phyloP scores from a whole-genome alignment of 2,329 filamentous ascomycete species.

The Nemania diffusa region DNA sequence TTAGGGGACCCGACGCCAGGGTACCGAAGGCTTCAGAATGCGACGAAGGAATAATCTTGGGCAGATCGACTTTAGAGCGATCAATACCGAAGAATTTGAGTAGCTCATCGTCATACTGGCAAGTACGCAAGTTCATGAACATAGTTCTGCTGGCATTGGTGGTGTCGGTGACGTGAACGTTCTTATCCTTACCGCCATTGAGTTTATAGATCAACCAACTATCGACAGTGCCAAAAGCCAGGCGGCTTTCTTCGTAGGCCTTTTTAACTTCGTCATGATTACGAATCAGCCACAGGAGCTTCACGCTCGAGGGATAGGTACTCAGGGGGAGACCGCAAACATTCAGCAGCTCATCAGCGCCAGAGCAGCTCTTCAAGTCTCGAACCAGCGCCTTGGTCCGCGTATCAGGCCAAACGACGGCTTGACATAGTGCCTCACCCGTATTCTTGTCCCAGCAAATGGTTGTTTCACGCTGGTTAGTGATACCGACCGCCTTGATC shows the following conservation, averaged over 20 bases:
- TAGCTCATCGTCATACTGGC: conserved; percentile 81
- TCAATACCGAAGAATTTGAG: conserved; percentile 82
- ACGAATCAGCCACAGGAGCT: conserved; percentile 83
- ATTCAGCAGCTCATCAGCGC: conserved; percentile 74
- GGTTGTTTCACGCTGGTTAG: conserved; percentile 90
- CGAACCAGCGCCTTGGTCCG: conserved; percentile 77
- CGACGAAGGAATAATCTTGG: conserved; percentile 86
- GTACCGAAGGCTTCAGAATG: conserved; percentile 77
- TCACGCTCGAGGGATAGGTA: conserved; percentile 88
- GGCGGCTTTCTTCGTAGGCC: conserved; percentile 78
- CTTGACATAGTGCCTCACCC: conserved; percentile 83
- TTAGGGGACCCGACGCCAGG: conserved; percentile 71
- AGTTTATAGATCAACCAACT: conserved; percentile 88
- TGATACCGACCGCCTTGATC: conserved; percentile 84
- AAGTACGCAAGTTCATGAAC: conserved; percentile 89
- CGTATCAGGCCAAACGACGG: conserved; percentile 92
- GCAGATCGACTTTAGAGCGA: conserved; percentile 74
- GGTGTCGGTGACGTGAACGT: conserved; percentile 82
- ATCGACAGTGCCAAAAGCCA: conserved; percentile 89
- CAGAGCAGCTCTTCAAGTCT: conserved; percentile 75
- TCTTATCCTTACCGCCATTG: conserved; percentile 75
- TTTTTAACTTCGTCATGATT: conserved; percentile 75
- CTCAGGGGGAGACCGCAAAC: conserved; percentile 85
- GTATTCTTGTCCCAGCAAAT: conserved; percentile 85
- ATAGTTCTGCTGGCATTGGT: conserved; percentile 92